Evolutionary conservation across 257 asterid species (phyloP).

Genomic region (Gentiana macrophylla): DNA sequence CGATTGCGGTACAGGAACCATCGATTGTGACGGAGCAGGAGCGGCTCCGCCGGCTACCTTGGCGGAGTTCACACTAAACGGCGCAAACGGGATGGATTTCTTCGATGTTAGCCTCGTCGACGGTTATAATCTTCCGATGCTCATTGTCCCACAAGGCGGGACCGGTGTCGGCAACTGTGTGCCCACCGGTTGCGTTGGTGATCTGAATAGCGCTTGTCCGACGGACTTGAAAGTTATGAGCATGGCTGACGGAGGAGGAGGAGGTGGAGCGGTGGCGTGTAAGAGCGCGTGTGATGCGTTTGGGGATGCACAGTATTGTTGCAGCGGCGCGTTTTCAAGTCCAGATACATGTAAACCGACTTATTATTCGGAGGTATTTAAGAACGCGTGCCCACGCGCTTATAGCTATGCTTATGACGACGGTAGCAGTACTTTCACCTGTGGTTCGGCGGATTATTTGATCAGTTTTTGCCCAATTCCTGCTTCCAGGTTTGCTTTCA

Average conservation of each 20-base stretch:
- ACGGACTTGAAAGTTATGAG: slow-evolving; percentile 26
- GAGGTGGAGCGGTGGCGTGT: slow-evolving; percentile 35
- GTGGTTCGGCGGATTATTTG: slow-evolving; percentile 34
- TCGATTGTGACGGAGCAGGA: slow-evolving; percentile 50
- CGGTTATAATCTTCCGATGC: slow-evolving; percentile 72
- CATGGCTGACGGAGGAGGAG: slow-evolving; percentile 14
- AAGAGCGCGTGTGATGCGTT: slow-evolving; percentile 48
- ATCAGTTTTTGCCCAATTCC: slow-evolving; percentile 33
- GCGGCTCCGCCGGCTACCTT: slow-evolving; percentile 57
- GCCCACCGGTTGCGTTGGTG: slow-evolving; percentile 55
- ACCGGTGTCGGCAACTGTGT: slow-evolving; percentile 37
- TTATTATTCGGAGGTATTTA: slow-evolving; percentile 21
- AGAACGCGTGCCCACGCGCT: slow-evolving; percentile 39
- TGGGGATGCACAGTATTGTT: slow-evolving; percentile 22
- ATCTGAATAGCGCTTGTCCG: slow-evolving; percentile 52
- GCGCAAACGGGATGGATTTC: slow-evolving; percentile 56
- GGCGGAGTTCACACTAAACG: slow-evolving; percentile 76
- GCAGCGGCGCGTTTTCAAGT: slow-evolving; percentile 26
- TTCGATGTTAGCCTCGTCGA: slow-evolving; percentile 79
- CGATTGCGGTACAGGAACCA: slow-evolving; percentile 55
- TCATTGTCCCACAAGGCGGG: slow-evolving; percentile 54
- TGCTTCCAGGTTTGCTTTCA: slow-evolving; percentile 24
- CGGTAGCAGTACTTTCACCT: slow-evolving; percentile 36
- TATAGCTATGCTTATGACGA: slow-evolving; percentile 46
- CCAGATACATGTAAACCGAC: slow-evolving; percentile 33